Conservation (phyloP, 768 basidiomycete genomes). For the Rhodosporidiobolus odoratus region DNA sequence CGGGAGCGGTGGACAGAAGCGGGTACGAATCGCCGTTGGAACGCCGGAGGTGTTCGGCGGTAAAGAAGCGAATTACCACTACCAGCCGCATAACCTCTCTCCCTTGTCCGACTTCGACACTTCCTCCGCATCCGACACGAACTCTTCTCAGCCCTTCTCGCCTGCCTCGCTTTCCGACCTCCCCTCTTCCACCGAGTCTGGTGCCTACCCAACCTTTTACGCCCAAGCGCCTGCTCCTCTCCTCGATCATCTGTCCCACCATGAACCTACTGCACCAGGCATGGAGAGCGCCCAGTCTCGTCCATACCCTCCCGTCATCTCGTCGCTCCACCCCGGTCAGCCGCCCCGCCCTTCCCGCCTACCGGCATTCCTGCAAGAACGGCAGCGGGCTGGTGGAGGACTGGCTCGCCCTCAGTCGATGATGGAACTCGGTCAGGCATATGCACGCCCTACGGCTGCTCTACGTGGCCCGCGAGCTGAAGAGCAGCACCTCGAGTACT, state of each 20-base stretch:
- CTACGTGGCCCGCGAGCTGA: neutral
- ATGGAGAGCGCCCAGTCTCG: conserved; percentile 12
- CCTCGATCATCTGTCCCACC: neutral
- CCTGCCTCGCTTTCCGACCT: conserved; percentile 30
- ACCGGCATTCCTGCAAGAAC: conserved; percentile 33
- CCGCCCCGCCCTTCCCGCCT: conserved; percentile 25
- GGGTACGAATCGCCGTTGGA: conserved; percentile 25
- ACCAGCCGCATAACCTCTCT: conserved; percentile 20
- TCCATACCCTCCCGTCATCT: conserved; percentile 7
- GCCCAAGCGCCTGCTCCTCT: neutral
- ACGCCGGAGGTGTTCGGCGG: conserved; percentile 23
- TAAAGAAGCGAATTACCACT: conserved; percentile 7
- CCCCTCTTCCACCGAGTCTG: conserved; percentile 32
- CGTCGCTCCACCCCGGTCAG: neutral
- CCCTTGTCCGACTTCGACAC: conserved; percentile 26
- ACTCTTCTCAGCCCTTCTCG: conserved; percentile 28
- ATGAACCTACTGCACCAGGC: conserved; percentile 11
- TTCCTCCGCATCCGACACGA: conserved; percentile 18
- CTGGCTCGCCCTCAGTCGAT: conserved; percentile 38
- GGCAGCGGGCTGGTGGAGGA: neutral
- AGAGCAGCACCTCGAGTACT: conserved; percentile 4
- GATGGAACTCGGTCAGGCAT: conserved; percentile 38
- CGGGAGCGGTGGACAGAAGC: neutral
- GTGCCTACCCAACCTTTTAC: conserved; percentile 20
- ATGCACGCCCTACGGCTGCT: neutral